Conservation (phyloP, 2,329 filamentous ascomycete species). For the Trichoderma polysporum region DNA sequence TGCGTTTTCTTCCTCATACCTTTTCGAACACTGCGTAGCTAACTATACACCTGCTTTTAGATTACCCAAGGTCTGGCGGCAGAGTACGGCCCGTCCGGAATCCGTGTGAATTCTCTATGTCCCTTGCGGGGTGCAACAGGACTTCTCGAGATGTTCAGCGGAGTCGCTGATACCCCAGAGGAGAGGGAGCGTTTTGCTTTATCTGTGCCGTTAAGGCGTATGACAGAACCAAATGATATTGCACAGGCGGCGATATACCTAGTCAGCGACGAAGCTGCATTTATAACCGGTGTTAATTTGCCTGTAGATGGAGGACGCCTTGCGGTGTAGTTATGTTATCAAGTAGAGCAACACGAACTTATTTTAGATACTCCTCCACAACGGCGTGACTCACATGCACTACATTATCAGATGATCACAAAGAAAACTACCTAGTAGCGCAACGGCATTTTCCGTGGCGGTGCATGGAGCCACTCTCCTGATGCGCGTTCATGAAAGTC, state of each 20-base stretch:
- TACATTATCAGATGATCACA: too few relatives aligned
- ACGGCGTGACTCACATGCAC: too few relatives aligned
- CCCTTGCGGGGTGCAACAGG: not conserved
- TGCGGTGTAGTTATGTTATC: not conserved
- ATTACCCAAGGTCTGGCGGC: not conserved
- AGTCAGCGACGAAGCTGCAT: not conserved
- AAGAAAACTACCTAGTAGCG: too few relatives aligned
- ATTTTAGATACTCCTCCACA: too few relatives aligned
- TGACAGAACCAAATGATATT: not conserved
- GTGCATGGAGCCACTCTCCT: too few relatives aligned
- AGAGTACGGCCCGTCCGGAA: not conserved
- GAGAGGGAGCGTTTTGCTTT: not conserved
- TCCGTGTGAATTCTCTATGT: not conserved
- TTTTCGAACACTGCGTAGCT: not conserved
- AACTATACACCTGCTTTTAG: not conserved
- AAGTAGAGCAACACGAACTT: too few relatives aligned
- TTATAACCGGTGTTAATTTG: not conserved
- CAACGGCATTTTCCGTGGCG: too few relatives aligned
- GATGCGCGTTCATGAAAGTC: too few relatives aligned
- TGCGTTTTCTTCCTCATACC: not conserved
- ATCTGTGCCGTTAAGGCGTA: not conserved
- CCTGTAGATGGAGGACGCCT: not conserved
- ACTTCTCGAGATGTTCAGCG: not conserved
- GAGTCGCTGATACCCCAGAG: not conserved
- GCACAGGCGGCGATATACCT: not conserved